Conservation (phyloP, 495 filamentous ascomycete genomes). For the Penicillium bialowiezense region DNA sequence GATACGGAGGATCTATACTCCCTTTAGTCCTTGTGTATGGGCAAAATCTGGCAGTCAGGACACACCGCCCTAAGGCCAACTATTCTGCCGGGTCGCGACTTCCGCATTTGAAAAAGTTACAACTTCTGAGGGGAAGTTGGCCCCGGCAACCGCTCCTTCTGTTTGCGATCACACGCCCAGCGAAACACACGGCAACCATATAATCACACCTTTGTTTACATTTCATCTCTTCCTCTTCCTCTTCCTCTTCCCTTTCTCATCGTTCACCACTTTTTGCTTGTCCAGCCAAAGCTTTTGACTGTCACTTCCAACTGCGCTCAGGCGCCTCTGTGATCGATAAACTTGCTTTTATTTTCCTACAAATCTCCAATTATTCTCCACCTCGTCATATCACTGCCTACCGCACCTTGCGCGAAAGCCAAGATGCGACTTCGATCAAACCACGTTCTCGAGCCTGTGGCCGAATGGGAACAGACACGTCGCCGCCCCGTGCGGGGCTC, state of each 20-base stretch:
- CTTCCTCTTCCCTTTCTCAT: neutral
- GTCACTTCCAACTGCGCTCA: neutral
- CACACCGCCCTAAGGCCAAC: neutral
- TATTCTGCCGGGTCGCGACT: conserved; percentile 4
- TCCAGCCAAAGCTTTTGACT: neutral
- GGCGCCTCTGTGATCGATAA: conserved; percentile 1
- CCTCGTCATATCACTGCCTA: neutral
- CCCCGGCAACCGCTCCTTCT: conserved; percentile 5
- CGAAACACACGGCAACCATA: neutral
- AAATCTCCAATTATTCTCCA: neutral
- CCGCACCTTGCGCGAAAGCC: neutral
- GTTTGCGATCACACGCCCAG: neutral
- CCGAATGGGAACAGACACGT: conserved; percentile 3
- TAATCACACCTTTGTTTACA: neutral
- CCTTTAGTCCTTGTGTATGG: too few relatives aligned
- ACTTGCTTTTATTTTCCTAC: neutral
- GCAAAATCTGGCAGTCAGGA: too few relatives aligned
- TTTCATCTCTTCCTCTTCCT: neutral
- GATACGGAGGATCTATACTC: too few relatives aligned
- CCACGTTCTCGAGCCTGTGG: neutral
- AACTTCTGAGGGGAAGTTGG: neutral
- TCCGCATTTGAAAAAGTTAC: conserved; percentile 5
- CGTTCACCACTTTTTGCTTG: neutral
- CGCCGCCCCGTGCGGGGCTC: conserved; percentile 20
- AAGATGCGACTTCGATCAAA: conserved; percentile 9